phyloP scores from a whole-genome alignment of 2,329 filamentous ascomycete species.

The Cadophora gregata region DNA sequence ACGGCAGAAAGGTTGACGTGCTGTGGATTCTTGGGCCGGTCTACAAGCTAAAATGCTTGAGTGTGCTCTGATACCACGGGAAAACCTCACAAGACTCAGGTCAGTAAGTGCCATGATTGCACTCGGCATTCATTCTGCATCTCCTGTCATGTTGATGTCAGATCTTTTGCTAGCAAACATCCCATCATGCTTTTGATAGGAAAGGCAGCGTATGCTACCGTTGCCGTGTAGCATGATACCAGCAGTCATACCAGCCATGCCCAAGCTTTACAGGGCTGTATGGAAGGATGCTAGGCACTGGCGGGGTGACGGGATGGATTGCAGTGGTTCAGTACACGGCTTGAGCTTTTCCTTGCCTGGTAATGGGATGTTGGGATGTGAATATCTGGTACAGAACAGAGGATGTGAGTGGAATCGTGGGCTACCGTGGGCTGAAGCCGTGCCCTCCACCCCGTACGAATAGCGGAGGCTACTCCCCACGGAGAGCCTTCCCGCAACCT shows the following conservation, averaged over 20 bases:
- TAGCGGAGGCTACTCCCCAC: not conserved
- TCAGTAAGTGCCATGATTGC: not conserved
- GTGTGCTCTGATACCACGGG: not conserved
- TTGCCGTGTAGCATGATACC: not conserved
- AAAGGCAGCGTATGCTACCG: not conserved
- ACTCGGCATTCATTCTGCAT: not conserved
- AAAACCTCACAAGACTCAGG: too few relatives aligned
- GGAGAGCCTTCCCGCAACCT: not conserved
- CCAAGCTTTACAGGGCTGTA: not conserved
- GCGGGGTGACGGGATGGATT: not conserved
- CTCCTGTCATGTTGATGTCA: not conserved
- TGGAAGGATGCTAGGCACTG: not conserved
- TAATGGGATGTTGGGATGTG: not conserved
- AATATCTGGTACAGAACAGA: not conserved
- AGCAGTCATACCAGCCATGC: not conserved
- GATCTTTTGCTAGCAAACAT: not conserved
- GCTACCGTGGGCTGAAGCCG: not conserved
- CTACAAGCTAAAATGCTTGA: constrained; percentile 4
- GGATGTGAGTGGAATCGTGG: not conserved
- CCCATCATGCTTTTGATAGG: not conserved
- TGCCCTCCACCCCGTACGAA: too few relatives aligned
- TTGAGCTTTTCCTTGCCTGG: not conserved
- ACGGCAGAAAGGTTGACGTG: not conserved
- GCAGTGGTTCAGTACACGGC: not conserved
- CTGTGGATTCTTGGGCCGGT: not conserved